phyloP scores from a whole-genome alignment of 2,329 filamentous ascomycete species.

The Penicillium sp. region DNA sequence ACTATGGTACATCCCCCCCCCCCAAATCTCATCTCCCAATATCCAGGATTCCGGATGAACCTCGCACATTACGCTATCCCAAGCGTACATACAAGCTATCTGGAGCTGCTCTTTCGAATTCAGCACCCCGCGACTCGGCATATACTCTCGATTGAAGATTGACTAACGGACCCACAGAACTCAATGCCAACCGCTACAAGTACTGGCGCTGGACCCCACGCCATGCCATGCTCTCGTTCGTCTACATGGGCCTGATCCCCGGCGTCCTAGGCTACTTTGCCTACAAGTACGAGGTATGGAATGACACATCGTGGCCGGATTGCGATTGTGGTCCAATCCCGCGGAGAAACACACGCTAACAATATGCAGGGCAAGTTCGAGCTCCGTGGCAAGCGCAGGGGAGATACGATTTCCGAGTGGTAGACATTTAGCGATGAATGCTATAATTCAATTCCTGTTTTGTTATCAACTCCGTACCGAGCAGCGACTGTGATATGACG shows the following conservation, averaged over 20 bases:
- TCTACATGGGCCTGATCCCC: constrained; percentile 74
- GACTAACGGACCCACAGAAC: constrained; percentile 55
- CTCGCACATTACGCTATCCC: neutral
- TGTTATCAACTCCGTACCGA: neutral
- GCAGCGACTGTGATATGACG: neutral
- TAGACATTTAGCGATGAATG: constrained; percentile 46
- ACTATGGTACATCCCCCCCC: constrained; percentile 47
- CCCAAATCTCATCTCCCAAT: constrained; percentile 17
- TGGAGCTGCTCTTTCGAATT: neutral
- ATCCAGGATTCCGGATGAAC: neutral
- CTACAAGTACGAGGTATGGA: constrained; percentile 82
- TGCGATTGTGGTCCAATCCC: neutral
- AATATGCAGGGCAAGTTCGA: constrained; percentile 74
- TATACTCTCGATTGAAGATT: neutral
- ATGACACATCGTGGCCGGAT: neutral
- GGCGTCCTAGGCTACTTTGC: constrained; percentile 67
- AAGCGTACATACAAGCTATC: neutral
- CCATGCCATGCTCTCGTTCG: constrained; percentile 75
- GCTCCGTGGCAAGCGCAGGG: constrained; percentile 81
- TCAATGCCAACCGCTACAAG: constrained; percentile 81
- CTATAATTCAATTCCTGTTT: constrained; percentile 8
- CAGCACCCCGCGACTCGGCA: neutral
- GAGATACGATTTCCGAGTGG: constrained; percentile 79
- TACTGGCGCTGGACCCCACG: constrained; percentile 92
- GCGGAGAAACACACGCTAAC: constrained; percentile 16